A percentile compares a stretch with the other conserved stretches of the same genome.
Evolutionary conservation across 257 asterid genomes (phyloP).

Genomic region (Fraxinus cuspidata): DNA sequence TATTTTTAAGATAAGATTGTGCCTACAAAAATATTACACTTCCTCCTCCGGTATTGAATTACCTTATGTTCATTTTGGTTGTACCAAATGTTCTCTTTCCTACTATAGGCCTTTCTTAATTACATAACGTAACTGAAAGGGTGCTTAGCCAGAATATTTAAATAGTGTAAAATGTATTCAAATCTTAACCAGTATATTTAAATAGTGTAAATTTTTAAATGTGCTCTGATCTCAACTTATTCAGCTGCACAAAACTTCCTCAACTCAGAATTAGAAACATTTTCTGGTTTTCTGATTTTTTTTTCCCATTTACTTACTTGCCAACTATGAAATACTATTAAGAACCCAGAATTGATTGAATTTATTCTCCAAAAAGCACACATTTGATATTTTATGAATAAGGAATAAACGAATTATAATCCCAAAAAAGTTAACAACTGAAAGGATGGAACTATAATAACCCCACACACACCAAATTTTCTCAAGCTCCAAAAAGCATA

Average conservation of each 20-base stretch:
- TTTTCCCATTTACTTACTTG: not conserved
- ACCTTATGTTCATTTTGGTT: not conserved
- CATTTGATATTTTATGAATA: not conserved
- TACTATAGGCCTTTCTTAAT: not conserved
- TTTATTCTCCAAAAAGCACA: not conserved
- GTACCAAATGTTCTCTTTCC: not conserved
- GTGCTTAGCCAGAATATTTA: not conserved
- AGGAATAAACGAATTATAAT: not conserved
- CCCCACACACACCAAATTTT: not conserved
- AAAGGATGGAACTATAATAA: not conserved
- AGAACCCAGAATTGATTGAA: not conserved
- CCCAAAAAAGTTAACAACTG: not conserved
- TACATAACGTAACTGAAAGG: not conserved
- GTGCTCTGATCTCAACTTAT: not conserved
- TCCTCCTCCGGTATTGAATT: not conserved
- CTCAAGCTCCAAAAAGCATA: not conserved
- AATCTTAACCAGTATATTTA: no score
- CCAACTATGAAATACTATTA: not conserved
- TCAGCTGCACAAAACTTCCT: not conserved
- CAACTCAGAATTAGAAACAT: not conserved
- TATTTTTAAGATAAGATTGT: not conserved
- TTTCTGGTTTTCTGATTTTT: not conserved
- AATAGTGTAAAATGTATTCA: no score
- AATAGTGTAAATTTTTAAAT: not conserved
- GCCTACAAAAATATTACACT: not conserved